These are phyloP conservation scores for Trichoderma arundinaceum DNA, from an alignment of 2,329 filamentous ascomycete species.

Conservation along the genomic window DNA sequence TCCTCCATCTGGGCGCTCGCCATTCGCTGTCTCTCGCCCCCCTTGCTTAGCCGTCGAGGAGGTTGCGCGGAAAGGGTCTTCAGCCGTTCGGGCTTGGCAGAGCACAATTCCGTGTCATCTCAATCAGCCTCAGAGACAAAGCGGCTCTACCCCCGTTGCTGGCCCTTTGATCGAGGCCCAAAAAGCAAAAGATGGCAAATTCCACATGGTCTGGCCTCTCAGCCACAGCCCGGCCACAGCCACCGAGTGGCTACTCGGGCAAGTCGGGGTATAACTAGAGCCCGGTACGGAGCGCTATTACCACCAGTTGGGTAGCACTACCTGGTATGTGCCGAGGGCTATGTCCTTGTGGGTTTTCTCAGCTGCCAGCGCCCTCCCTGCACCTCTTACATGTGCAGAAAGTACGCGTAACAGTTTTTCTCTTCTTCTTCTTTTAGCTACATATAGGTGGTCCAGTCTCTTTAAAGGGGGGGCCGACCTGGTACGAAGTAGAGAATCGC, in stretches of 20 bases:
- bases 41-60: slow-evolving; percentile 1
- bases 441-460: no score
- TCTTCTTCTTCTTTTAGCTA: no score
- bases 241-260: slow-evolving; percentile 18
- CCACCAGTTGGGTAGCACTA: background rate
- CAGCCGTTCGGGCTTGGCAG: background rate
- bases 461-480: no score
- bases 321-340: background rate
- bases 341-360: background rate
- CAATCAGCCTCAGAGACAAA: background rate
- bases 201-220: slow-evolving; percentile 5
- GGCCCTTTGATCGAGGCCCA: background rate
- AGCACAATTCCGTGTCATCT: background rate
- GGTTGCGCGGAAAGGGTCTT: no score
- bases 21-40: background rate
- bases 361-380: slow-evolving; percentile 6
- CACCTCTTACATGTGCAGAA: background rate
- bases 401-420: background rate
- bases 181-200: background rate
- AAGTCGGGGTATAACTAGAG: slow-evolving; percentile 3
- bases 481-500: no score
- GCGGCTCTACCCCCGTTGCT: background rate
- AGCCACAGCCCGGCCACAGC: slow-evolving; percentile 5
- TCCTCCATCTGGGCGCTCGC: background rate
- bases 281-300: slow-evolving; percentile 10